Evolutionary conservation across 2,329 filamentous ascomycete species (phyloP), one percentile per base, ranked within the genome.

Genomic region (Beauveria rudraprayagi): DNA sequence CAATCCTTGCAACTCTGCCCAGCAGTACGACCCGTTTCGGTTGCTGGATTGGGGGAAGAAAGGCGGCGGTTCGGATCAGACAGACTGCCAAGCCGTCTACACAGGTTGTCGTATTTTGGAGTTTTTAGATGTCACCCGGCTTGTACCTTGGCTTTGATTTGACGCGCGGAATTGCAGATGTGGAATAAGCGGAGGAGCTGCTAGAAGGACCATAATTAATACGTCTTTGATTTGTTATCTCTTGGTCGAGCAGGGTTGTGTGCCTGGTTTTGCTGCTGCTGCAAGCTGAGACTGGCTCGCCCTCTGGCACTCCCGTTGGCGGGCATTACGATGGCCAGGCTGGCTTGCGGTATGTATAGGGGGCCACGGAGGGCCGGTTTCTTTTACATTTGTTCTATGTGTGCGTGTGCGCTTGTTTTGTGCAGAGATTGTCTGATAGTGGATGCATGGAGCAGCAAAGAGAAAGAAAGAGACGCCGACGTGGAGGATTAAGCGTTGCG

Each of bases 91-190:
- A 46, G 58, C 56, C 62, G 62, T 62, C 54, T 73, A 70, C 71
- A 73, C 71, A 70, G 70, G 70, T 75, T 73, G 67, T 72, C 71
- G 70, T 71, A 72, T 71, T 74, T 68, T 73, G 73, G 74, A 75
- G 72, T 74, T 75, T 61, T 56, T 61, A 61, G 72, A 73, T 74
- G 72, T 74, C 67, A 70, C 71, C 71, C 71, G 68, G 68, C 66
- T 68, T 67, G 65, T 67, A 67, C 68, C 69, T 68, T 66, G 67
- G 68, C 58, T 60, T 60, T 50, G 58, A 54, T 60, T 60, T 47
- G 58, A 60, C 51, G 58, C 58, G 50, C 34, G 50, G 50, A 46
- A 28, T 43, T 54, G 58, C 58, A 8, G 50, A 55, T 55, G 58
- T 60, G 58, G 58, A 48, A 30, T 60, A 40, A 60, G 58, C 50